These are phyloP conservation scores for Diaporthe citri DNA, from an alignment of 2,329 filamentous ascomycete species.

Conservation along the genomic window DNA sequence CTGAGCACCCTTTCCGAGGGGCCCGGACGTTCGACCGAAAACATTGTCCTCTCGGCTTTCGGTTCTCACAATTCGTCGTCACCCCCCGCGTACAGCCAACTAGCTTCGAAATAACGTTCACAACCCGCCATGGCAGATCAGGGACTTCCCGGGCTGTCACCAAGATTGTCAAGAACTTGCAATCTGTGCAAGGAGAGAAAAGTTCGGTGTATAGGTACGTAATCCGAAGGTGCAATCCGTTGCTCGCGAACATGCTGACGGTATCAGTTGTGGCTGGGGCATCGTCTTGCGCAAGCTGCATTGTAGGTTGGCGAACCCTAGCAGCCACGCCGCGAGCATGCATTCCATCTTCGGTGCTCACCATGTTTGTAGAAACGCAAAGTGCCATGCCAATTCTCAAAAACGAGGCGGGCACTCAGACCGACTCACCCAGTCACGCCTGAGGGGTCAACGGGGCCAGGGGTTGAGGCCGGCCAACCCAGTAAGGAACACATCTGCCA, in stretches of 20 bases:
- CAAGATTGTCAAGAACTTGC: neutral
- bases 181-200: slow-evolving; percentile 21
- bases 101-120: accelerated
- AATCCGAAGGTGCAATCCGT: too few relatives aligned
- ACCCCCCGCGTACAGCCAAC: too few relatives aligned
- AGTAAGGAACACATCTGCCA: neutral
- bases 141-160: neutral
- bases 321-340: too few relatives aligned
- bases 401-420: slow-evolving; percentile 5
- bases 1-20: too few relatives aligned
- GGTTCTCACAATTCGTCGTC: neutral
- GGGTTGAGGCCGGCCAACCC: neutral
- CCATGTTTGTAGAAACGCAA: neutral
- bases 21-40: neutral
- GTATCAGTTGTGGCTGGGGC: neutral
- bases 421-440: neutral
- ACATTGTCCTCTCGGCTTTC: neutral
- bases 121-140: neutral
- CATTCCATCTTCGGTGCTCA: neutral
- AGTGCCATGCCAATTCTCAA: slow-evolving; percentile 4
- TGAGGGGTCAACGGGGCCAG: neutral
- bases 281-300: slow-evolving; percentile 7
- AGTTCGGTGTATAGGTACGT: neutral
- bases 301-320: neutral
- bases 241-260: neutral